Conservation (phyloP, 495 filamentous ascomycete species). For the Aspergillus bridgeri region DNA sequence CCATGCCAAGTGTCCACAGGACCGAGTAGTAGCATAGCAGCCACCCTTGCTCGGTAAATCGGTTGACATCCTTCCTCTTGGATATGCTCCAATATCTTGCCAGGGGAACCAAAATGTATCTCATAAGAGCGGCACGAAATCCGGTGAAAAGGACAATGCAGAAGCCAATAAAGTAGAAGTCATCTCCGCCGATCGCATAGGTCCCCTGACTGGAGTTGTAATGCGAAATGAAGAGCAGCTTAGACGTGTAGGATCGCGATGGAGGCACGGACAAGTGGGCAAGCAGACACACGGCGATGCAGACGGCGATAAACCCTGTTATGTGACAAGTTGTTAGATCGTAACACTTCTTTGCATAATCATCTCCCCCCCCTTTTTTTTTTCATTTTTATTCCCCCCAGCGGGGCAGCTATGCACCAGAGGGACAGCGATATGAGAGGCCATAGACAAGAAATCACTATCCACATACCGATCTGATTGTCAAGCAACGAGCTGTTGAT, state of each 20-base stretch:
- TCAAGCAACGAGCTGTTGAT: not conserved
- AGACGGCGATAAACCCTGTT: constrained; percentile 6
- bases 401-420: not conserved
- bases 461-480: not conserved
- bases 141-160: constrained; percentile 75
- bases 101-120: constrained; percentile 70
- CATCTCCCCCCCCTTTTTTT: no score
- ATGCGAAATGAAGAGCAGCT: constrained; percentile 72
- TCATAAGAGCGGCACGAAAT: constrained; percentile 66
- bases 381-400: no score
- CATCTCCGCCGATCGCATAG: constrained; percentile 64
- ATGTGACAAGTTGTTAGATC: not conserved
- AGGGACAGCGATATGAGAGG: not conserved
- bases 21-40: constrained; percentile 65
- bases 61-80: constrained; percentile 54
- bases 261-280: constrained; percentile 63
- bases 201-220: constrained; percentile 55
- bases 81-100: constrained; percentile 59
- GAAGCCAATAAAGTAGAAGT: constrained; percentile 62
- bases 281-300: constrained; percentile 5
- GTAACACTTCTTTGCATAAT: no score
- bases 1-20: constrained; percentile 72
- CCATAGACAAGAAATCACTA: not conserved
- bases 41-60: constrained; percentile 85
- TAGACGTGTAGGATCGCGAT: constrained; percentile 60